Conservation (phyloP, 331 rosid genomes). For the Malus hybrid region DNA sequence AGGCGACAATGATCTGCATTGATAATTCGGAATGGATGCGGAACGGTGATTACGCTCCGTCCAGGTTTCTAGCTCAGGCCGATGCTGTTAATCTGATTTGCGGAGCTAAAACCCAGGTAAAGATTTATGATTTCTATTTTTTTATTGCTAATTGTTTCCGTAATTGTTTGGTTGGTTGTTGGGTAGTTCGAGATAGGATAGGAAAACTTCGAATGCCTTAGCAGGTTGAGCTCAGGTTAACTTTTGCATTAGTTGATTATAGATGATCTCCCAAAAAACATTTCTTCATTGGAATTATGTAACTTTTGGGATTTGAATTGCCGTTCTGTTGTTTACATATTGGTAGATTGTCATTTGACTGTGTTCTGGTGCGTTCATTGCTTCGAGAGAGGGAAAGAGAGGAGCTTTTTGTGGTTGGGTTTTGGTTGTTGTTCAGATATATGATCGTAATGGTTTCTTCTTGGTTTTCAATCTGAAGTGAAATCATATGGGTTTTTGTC, state of each 20-base stretch:
- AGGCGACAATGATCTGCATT: conserved; percentile 96
- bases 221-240: background rate
- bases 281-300: background rate
- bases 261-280: background rate
- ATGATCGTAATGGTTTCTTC: background rate
- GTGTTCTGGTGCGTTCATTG: background rate
- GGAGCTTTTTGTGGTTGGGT: background rate
- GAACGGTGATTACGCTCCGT: conserved; percentile 79
- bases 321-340: background rate
- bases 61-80: conserved; percentile 89
- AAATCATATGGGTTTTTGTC: conserved; percentile 4
- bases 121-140: background rate
- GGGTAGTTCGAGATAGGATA: background rate
- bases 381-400: background rate
- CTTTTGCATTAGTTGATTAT: background rate
- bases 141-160: background rate
- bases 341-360: background rate
- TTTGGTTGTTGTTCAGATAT: background rate
- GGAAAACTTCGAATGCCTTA: background rate
- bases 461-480: background rate
- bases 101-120: conserved; percentile 95
- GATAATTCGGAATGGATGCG: conserved; percentile 99
- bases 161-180: conserved; percentile 2
- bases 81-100: conserved; percentile 91
- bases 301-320: conserved; percentile 1